Evolutionary conservation across 139 green algal species (phyloP), one percentile per base, ranked within the genome.

Genomic region (Tetraselmis chui): DNA sequence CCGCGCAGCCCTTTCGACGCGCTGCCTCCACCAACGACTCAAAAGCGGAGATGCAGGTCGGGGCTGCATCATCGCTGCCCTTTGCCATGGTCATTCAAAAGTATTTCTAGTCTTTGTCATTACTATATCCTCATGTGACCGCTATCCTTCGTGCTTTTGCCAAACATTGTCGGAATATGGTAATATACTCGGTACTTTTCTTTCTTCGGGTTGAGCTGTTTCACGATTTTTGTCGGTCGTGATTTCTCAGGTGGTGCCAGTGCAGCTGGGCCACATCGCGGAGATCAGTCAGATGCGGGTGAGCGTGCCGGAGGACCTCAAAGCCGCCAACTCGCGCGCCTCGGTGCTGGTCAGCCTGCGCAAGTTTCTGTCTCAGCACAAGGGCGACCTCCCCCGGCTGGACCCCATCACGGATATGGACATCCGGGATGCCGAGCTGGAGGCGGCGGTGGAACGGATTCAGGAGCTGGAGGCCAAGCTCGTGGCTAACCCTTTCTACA

Each of bases 361-460:
- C 1, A 28, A 27, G 32, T 76, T 80, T 76, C 59, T 18, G 28
- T 59, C 59, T 58, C 45, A 67, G 18, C 45, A 67, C 45, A 67
- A 67, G 25, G 78, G 86, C 29, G 84, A 83, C 27, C 77, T 98
- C 32, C 95, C 95, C 0, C 59, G 80, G 76, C 83, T 98, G 79
- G 91, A 98, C 82, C 93, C 95, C 0, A 76, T 94, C 0, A 89
- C 92, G 31, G 96, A 98, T 87, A 95, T 99, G 92, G 80, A 87
- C 75, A 87, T 99, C 2, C 27, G 76, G 18, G 90, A 95, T 24
- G 77, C 84, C 11, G 74, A 83, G 31, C 24, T 91, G 26, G 58
- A 58, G n/a, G 87, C 83, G 30, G 85, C 84, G 1, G 59, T 86
- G 79, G 77, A 82, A 28, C 45, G 83, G 32, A 80, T 91, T 2